These are phyloP conservation scores for Aureobasidium musti DNA, from an alignment of 2,329 filamentous ascomycete genomes.

Conservation along the genomic window DNA sequence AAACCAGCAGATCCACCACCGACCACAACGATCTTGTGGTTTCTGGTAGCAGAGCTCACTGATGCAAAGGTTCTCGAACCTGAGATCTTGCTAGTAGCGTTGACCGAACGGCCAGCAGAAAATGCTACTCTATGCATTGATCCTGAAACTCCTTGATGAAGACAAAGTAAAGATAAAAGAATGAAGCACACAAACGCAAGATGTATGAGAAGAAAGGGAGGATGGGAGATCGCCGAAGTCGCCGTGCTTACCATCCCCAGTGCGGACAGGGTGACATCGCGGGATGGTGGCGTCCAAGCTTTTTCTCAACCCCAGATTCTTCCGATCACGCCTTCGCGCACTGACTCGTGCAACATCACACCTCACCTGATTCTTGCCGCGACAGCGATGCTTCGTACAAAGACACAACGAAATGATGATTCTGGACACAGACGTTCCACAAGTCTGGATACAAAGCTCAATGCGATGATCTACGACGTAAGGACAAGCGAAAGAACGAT, in stretches of 20 bases:
- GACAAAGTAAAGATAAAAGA: not conserved
- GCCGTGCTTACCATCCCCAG: conserved; percentile 2
- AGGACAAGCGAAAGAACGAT: too few relatives aligned
- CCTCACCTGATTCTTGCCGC: conserved; percentile 12
- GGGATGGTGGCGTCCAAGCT: conserved; percentile 1
- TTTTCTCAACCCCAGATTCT: conserved; percentile 20
- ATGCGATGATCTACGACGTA: too few relatives aligned
- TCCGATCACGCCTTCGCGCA: conserved; percentile 23
- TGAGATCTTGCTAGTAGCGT: conserved; percentile 4
- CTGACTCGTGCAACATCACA: conserved; percentile 19
- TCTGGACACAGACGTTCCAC: not conserved
- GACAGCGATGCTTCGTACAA: not conserved
- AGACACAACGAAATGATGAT: not conserved
- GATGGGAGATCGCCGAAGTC: conserved; percentile 11
- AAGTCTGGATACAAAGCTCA: too few relatives aligned
- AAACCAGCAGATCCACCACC: conserved; percentile 68
- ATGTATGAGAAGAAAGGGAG: conserved; percentile 3
- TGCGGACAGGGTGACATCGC: not conserved
- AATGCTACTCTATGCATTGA: conserved; percentile 14
- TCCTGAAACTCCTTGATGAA: conserved; percentile 3
- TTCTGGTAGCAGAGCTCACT: conserved; percentile 43
- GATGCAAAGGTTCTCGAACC: conserved; percentile 17
- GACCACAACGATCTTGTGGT: conserved; percentile 67
- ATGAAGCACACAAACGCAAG: not conserved
- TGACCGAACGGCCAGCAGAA: conserved; percentile 17